Conservation (phyloP, 129 eudicot genomes). For the Ambrosia artemisiifolia region DNA sequence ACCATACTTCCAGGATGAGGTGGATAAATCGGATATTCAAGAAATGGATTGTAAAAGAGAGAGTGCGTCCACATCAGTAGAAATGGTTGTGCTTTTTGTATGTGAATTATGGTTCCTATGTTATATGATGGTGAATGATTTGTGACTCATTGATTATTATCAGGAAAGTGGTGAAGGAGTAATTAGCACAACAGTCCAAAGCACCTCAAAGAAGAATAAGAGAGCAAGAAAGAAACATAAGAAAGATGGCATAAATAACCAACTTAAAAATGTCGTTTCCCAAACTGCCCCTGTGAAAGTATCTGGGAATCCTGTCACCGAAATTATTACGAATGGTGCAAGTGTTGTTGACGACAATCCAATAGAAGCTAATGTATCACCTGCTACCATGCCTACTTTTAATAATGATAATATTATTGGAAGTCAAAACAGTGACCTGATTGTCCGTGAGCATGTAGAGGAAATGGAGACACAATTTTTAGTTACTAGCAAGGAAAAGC, state of each 20-base stretch:
- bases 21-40: conserved; percentile 32
- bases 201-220: conserved; percentile 56
- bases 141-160: conserved; percentile 47
- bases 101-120: conserved; percentile 26
- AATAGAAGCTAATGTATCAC: conserved; percentile 15
- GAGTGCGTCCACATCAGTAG: conserved; percentile 35
- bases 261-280: conserved; percentile 33
- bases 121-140: conserved; percentile 31
- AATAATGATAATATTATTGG: conserved; percentile 13
- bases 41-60: conserved; percentile 34
- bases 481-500: conserved; percentile 27
- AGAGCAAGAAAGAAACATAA: conserved; percentile 55
- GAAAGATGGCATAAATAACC: conserved; percentile 29
- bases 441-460: conserved; percentile 20
- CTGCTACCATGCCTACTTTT: conserved; percentile 23
- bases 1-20: conserved; percentile 38
- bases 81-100: conserved; percentile 55
- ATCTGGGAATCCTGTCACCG: conserved; percentile 16
- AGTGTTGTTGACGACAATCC: conserved; percentile 17
- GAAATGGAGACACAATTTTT: conserved; percentile 29
- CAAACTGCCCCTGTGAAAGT: conserved; percentile 28
- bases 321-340: conserved; percentile 12
- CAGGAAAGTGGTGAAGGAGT: conserved; percentile 55
- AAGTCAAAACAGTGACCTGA: conserved; percentile 18
- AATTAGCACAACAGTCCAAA: conserved; percentile 39